Evolutionary conservation across 306 rosid genomes (phyloP).

Genomic region (Potentilla sterilis): DNA sequence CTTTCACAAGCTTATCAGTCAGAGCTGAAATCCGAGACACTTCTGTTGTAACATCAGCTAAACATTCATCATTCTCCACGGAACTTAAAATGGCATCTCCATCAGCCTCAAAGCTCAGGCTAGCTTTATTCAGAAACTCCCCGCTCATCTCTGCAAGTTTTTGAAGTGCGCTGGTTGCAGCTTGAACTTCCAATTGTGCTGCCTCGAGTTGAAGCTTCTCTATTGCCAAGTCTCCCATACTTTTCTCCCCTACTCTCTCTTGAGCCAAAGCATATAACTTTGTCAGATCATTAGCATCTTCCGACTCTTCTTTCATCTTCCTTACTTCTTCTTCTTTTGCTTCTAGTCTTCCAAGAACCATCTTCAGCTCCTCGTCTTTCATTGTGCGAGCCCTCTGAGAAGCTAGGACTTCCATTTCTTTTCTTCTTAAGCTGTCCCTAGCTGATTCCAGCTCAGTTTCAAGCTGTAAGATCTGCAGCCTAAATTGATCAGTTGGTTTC

Average conservation of each 20-base stretch:
- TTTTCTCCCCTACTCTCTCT: slow-evolving; percentile 51
- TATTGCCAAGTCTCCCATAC: slow-evolving; percentile 55
- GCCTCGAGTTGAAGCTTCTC: slow-evolving; percentile 88
- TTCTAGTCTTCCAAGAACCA: slow-evolving; percentile 55
- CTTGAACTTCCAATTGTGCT: slow-evolving; percentile 73
- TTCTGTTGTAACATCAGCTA: slow-evolving; percentile 47
- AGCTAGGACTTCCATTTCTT: slow-evolving; percentile 74
- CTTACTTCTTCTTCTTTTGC: slow-evolving; percentile 58
- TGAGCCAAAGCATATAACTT: slow-evolving; percentile 57
- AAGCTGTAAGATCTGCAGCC: slow-evolving; percentile 53
- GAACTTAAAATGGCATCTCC: slow-evolving; percentile 18
- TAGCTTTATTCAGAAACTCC: slow-evolving; percentile 53
- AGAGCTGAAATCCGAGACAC: slow-evolving; percentile 64
- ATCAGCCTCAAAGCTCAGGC: slow-evolving; percentile 44
- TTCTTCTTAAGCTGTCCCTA: slow-evolving; percentile 55
- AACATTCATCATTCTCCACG: slow-evolving; percentile 27
- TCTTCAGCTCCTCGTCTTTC: slow-evolving; percentile 78
- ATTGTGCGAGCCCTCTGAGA: slow-evolving; percentile 59
- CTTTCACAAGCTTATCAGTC: slow-evolving; percentile 68
- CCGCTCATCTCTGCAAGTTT: slow-evolving; percentile 64
- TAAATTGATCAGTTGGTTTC: slow-evolving; percentile 42
- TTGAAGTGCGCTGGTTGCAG: slow-evolving; percentile 73
- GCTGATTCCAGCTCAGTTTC: slow-evolving; percentile 65
- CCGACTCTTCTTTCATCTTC: slow-evolving; percentile 44
- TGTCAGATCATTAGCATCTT: slow-evolving; percentile 57